Base-by-base conservation (phyloP, 225 moss, liverwort and hornwort genomes). In the Asterella californica region DNA sequence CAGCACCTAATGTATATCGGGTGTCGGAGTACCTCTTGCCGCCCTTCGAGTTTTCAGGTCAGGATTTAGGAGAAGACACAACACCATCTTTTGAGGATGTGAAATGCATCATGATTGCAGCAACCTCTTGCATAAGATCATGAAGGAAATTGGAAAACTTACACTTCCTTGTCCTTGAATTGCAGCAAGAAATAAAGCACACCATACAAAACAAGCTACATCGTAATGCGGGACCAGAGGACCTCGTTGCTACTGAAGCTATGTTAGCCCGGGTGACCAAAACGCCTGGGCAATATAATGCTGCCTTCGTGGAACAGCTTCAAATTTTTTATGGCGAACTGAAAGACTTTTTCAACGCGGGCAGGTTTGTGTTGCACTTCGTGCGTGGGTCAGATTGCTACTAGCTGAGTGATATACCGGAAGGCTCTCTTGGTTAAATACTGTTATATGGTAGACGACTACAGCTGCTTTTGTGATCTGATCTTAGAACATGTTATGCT, bases 181-280 rank as follows among this genome's bases (percentile, higher is more conserved):
- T 27, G 21, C 70, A 70, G 57, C 63, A 70, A 77, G 93, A 93
- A 83, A 94, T 94, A 59, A 99, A 99, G 82, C 91, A 99, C 83
- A 97, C 89, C 2, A 94, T 97, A 55, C 96, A 97, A 82, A 99
- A 94, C 78, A 99, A 99, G 88, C 82, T 99, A 78, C 97, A 99
- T 77, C 90, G 96, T 46, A 97, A 92, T 84, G 97, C 94, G 24
- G 94, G 97, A 73, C 94, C 97, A 36, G 94, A 99, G 81, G 93
- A 94, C 84, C 81, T 99, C 37, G 93, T 94, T 24, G 93, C 94
- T n/a, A 99, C 94, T 0, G 94, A 94, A 84, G 75, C 87, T 15
- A 90, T 93, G 93, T 87, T 99, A 61, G 87, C 90, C 69, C 85
- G 93, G 38, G 90, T 97, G 72, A 90, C 91, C 11, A 91, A 88